Percentiles rank a stretch among this genome's conserved stretches.
These are phyloP conservation scores for Skeletonema potamos DNA, from an alignment of 108 stramenopile genomes.

Conservation along the genomic window DNA sequence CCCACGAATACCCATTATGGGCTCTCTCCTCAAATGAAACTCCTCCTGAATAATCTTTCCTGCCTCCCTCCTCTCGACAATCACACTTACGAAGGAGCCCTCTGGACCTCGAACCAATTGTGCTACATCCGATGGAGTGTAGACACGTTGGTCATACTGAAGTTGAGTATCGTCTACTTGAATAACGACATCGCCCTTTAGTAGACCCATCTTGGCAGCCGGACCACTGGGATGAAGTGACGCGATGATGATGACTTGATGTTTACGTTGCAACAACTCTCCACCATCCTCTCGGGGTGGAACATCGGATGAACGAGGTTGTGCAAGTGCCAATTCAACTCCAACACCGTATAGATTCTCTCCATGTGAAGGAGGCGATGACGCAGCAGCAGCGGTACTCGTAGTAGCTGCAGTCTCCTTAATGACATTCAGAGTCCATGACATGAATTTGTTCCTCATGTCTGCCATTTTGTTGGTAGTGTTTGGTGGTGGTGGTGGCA, in stretches of 20 bases:
- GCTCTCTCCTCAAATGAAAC: constrained; percentile 71
- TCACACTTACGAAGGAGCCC: constrained; percentile 63
- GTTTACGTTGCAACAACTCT: background rate
- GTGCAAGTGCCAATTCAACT: constrained; percentile 4
- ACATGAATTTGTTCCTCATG: constrained; percentile 1
- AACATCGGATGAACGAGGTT: background rate
- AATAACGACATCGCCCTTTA: constrained; percentile 58
- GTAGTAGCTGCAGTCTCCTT: constrained; percentile 17
- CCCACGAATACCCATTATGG: constrained; percentile 73
- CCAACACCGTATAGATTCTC: constrained; percentile 6
- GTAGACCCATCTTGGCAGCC: constrained; percentile 61
- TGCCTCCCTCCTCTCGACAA: constrained; percentile 57
- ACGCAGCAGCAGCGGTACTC: background rate
- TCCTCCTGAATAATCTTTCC: constrained; percentile 29
- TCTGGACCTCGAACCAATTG: constrained; percentile 63
- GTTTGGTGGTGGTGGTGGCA: background rate
- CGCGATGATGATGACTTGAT: constrained; percentile 2
- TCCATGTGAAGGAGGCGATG: background rate
- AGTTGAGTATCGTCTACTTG: constrained; percentile 65
- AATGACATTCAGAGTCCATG: constrained; percentile 41
- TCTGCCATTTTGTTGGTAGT: background rate
- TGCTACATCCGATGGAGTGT: constrained; percentile 70
- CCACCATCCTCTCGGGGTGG: background rate
- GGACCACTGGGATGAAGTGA: constrained; percentile 68
- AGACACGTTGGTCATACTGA: constrained; percentile 21